These are phyloP conservation scores for Ustulina deusta DNA, from an alignment of 2,329 filamentous ascomycete genomes.

Conservation along the genomic window DNA sequence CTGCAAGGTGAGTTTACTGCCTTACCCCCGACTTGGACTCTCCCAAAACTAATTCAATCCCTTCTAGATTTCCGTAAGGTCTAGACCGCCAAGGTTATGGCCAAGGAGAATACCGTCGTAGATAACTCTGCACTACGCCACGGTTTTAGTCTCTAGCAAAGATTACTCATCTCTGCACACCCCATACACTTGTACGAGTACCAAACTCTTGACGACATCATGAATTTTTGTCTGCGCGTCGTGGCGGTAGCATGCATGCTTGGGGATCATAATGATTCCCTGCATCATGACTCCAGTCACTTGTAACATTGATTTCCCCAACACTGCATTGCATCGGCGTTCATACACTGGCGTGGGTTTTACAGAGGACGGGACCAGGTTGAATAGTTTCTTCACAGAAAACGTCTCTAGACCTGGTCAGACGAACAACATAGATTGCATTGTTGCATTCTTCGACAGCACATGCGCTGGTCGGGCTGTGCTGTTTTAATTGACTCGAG, in stretches of 20 bases:
- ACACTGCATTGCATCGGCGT: slow-evolving; percentile 71
- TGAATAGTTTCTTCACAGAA: slow-evolving; percentile 48
- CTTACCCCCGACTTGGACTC: neutral
- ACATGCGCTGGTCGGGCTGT: slow-evolving; percentile 57
- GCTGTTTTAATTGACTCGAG: slow-evolving; percentile 54
- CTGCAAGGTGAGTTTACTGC: slow-evolving; percentile 74
- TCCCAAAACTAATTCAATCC: slow-evolving; percentile 15
- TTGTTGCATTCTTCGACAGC: slow-evolving; percentile 53
- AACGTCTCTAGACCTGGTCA: slow-evolving; percentile 48
- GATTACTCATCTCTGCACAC: slow-evolving; percentile 10
- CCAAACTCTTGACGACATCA: slow-evolving; percentile 48
- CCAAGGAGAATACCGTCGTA: neutral
- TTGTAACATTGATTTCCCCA: slow-evolving; percentile 51
- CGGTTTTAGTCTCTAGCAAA: slow-evolving; percentile 24
- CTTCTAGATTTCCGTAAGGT: slow-evolving; percentile 68
- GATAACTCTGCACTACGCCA: neutral
- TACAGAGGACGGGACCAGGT: slow-evolving; percentile 45
- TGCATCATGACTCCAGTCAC: slow-evolving; percentile 28
- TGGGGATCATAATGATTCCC: neutral
- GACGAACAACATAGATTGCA: slow-evolving; percentile 50
- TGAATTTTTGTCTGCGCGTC: slow-evolving; percentile 42
- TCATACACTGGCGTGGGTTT: slow-evolving; percentile 52
- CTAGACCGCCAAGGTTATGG: slow-evolving; percentile 49
- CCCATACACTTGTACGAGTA: slow-evolving; percentile 46
- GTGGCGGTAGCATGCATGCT: slow-evolving; percentile 34